Evolutionary conservation across 345 rosid genomes (phyloP), one percentile per base, ranked within the genome.

Genomic region (Sonneratia caseolaris): DNA sequence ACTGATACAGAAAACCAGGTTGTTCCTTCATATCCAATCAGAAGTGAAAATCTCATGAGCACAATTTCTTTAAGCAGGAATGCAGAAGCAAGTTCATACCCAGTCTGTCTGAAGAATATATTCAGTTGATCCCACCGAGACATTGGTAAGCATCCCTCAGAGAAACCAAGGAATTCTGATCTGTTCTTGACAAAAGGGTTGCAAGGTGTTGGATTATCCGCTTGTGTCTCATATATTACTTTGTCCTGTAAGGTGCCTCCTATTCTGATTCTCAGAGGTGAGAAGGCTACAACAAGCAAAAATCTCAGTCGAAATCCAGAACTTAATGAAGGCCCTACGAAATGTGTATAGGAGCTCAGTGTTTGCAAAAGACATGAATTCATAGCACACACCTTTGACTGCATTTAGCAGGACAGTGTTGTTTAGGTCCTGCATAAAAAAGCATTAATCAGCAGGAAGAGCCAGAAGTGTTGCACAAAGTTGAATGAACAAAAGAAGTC

Each of bases 211-310:
- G 22, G 64, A 24, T 73, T 47, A 55, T 42, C 57, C 36, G 77
- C 84, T 76, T 47, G 74, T 53, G 76, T 81, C 73, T 84, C 86
- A 77, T 86, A 89, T 42, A 48, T 62, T 37, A 86, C 86, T 65
- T 70, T 72, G 66, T 91, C 93, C 76, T 91, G 93, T 68, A 88
- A 79, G 24, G 91, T 84, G 47, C 96, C 96, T 51, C 96, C 97
- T 78, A 89, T 27, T 81, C 96, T 88, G 62, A 89, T 84, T 76
- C 85, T 84, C 66, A 91, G 77, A 9, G 90, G 96, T 38, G 87
- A 82, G 74, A 91, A 86, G 32, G 94, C 96, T 91, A 89, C 72
- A 66, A 12, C 22, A 13, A 15, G 45, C 9, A 5, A 64, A 35
- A 65, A 13, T 35, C 45, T 65, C 24, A 16, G 40, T 35, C 37